phyloP scores from a whole-genome alignment of 1,284 basidiomycete species.

The Kalmanozyma brasiliensis region DNA sequence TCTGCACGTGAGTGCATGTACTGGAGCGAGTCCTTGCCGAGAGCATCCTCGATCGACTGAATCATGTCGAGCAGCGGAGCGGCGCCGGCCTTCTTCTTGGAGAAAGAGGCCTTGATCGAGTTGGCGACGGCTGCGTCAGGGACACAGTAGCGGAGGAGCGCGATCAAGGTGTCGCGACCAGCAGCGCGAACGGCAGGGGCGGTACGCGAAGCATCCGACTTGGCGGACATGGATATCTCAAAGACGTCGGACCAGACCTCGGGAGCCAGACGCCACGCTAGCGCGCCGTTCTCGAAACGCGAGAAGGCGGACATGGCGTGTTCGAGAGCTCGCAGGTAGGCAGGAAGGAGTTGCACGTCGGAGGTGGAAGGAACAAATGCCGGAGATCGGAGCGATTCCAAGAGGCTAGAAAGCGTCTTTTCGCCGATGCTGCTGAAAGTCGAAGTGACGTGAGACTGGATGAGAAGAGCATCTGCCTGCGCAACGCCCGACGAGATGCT shows the following conservation, averaged over 20 bases:
- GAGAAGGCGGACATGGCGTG: conserved; percentile 62
- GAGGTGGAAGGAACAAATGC: conserved; percentile 50
- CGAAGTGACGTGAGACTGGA: conserved; percentile 31
- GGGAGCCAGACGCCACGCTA: conserved; percentile 54
- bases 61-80: conserved; percentile 54
- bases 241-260: conserved; percentile 53
- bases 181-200: conserved; percentile 56
- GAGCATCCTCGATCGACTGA: conserved; percentile 53
- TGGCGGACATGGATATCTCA: conserved; percentile 53
- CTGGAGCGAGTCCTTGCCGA: conserved; percentile 62
- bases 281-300: conserved; percentile 43
- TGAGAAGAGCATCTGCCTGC: conserved; percentile 30
- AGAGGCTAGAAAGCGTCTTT: conserved; percentile 28
- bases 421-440: conserved; percentile 34
- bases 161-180: conserved; percentile 54
- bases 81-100: conserved; percentile 30
- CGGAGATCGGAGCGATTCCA: conserved; percentile 55
- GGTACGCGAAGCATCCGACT: conserved; percentile 59
- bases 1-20: conserved; percentile 61
- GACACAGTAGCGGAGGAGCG: conserved; percentile 60
- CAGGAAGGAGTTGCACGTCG: conserved; percentile 63
- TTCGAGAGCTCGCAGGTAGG: conserved; percentile 63
- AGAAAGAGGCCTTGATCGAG: conserved; percentile 39
- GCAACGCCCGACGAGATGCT: conserved; percentile 29
- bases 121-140: conserved; percentile 56